Conservation (phyloP, 2,329 filamentous ascomycete species). For the Aureobasidium zeae region DNA sequence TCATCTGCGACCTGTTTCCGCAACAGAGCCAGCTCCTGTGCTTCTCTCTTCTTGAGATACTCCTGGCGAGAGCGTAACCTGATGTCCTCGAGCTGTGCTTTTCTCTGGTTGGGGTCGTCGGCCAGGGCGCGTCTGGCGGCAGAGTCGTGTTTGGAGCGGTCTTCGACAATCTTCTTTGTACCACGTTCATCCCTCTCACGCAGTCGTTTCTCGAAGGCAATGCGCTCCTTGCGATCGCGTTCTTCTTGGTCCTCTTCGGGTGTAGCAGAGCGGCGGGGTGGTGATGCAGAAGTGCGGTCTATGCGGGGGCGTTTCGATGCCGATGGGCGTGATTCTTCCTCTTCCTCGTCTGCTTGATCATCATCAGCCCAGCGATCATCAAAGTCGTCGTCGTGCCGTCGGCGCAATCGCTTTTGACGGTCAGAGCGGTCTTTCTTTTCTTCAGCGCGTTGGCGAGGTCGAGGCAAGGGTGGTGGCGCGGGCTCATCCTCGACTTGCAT, state of each 20-base stretch:
- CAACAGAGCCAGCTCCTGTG: slow-evolving; percentile 75
- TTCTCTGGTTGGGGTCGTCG: slow-evolving; percentile 57
- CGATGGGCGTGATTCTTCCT: slow-evolving; percentile 57
- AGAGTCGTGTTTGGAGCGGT: slow-evolving; percentile 43
- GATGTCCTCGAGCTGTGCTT: slow-evolving; percentile 68
- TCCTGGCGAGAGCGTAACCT: slow-evolving; percentile 79
- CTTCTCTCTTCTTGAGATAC: slow-evolving; percentile 86
- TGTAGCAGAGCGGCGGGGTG: slow-evolving; percentile 20
- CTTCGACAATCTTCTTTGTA: slow-evolving; percentile 57
- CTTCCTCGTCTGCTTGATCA: slow-evolving; percentile 36
- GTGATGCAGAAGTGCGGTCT: slow-evolving; percentile 43
- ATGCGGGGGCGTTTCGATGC: slow-evolving; percentile 62
- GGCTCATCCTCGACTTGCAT: slow-evolving; percentile 34
- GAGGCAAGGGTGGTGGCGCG: slow-evolving; percentile 17
- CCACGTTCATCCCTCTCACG: slow-evolving; percentile 61
- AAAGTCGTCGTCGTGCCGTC: slow-evolving; percentile 62
- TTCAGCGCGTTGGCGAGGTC: slow-evolving; percentile 30
- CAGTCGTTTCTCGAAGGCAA: slow-evolving; percentile 69
- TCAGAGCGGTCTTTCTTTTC: slow-evolving; percentile 29
- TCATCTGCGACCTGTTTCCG: slow-evolving; percentile 87
- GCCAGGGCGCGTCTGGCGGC: slow-evolving; percentile 54
- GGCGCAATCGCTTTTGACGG: slow-evolving; percentile 40
- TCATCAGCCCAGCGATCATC: slow-evolving; percentile 60
- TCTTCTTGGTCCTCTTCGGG: slow-evolving; percentile 33
- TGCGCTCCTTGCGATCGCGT: slow-evolving; percentile 63